Evolutionary conservation across 2,329 filamentous ascomycete genomes (phyloP), one percentile per base, ranked within the genome.

Genomic region (Ophiocordyceps australis): DNA sequence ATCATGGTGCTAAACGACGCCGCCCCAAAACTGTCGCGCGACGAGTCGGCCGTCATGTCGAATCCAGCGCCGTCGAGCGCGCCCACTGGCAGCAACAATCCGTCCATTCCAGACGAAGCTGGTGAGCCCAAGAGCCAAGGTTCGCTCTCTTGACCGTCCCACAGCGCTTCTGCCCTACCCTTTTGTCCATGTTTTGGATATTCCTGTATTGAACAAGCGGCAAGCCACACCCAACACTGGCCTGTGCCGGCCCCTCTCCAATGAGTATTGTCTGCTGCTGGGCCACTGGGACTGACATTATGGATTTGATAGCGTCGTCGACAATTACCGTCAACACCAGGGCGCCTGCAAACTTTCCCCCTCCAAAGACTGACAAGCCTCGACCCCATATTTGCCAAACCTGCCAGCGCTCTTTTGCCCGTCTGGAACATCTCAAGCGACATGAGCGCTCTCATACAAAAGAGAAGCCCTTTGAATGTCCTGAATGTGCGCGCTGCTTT

Each of bases 371-470:
- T 35, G 89, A 98, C 54, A 98, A 95, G 59, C 89, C 89, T 29
- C 72, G 86, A 35, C 89, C 89, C 36, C 89, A 98, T 53, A 74
- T 92, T 32, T 98, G 89, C 57, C 72, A 63, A 21, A 95, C 85
- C 24, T 98, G 89, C 51, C 70, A 74, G 42, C 74, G 89, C 36
- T 92, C 81, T 17, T 98, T 98, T 50, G 89, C 89, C 30, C 74
- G 89, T 32, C 59, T 98, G 40, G 89, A 98, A 55, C 89, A 98
- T 50, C 59, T 98, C 38, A 98, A 98, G 58, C 77, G 89, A 32
- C 89, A 98, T 52, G 89, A 95, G 55, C 72, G 89, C 34, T 93
- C 83, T n/a, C 85, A 94, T 48, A 94, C 85, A 23, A 94, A 98
- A 50, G 85, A 98, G 56, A 98, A 98, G 60, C 89, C 89, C 1